Evolutionary conservation across 2,329 filamentous ascomycete genomes (phyloP).

Genomic region (Pseudophaeomoniella oleicola): DNA sequence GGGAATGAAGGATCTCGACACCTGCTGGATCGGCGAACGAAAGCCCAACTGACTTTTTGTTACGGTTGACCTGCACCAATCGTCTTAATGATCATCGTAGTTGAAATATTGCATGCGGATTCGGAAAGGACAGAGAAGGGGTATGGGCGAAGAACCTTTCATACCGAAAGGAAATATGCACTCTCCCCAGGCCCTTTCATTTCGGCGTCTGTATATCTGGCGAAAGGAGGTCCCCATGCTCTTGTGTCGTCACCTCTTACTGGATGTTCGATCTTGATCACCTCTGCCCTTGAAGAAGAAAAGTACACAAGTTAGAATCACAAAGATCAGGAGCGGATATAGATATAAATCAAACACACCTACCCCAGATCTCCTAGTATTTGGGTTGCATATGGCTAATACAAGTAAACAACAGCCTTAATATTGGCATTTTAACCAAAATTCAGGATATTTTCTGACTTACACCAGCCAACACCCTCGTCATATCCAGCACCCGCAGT

Average conservation of each 20-base stretch:
- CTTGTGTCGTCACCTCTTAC: constrained; percentile 82
- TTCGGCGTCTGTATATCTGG: constrained; percentile 50
- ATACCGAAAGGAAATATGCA: constrained; percentile 82
- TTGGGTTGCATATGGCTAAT: constrained; percentile 88
- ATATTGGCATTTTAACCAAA: too few species aligned
- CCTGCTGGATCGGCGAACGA: constrained; percentile 80
- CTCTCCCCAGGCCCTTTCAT: constrained; percentile 65
- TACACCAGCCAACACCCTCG: constrained; percentile 84
- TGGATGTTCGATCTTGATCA: constrained; percentile 96
- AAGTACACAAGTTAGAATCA: constrained; percentile 4
- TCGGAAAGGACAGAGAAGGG: constrained; percentile 2
- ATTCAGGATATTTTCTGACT: too few species aligned
- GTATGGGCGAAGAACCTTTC: too few species aligned
- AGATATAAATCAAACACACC: constrained; percentile 19
- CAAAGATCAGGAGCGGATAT: too few species aligned
- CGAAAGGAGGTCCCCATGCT: constrained; percentile 93
- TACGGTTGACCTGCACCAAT: constrained; percentile 81
- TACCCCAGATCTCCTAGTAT: constrained; percentile 94
- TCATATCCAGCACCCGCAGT: constrained; percentile 89
- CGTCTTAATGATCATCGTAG: background rate
- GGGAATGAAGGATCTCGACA: constrained; percentile 71
- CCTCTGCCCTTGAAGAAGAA: constrained; percentile 53
- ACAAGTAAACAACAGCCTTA: constrained; percentile 7
- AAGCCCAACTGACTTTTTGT: constrained; percentile 86
- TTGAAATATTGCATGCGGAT: background rate